Conservation (phyloP, 2,329 filamentous ascomycete species). For the Teratosphaeriaceae sp. region DNA sequence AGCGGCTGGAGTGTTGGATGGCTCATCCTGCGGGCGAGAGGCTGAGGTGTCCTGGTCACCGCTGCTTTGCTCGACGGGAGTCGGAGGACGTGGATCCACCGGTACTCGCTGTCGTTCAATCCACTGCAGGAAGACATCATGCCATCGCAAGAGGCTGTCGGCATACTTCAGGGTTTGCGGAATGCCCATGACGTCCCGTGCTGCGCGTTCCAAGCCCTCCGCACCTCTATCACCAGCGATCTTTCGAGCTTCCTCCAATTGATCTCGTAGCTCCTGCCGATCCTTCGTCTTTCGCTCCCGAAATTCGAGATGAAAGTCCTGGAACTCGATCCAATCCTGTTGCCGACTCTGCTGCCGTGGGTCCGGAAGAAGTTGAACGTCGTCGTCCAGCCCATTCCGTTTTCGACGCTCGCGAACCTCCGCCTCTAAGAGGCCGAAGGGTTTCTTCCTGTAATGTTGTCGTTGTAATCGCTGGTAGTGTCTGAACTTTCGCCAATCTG, state of each 20-base stretch:
- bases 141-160: conserved; percentile 1
- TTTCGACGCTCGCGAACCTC: conserved; percentile 1
- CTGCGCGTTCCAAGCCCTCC: neutral
- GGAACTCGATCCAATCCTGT: conserved; percentile 1
- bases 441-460: neutral
- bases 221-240: neutral
- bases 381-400: conserved; percentile 1
- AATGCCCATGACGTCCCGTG: conserved; percentile 1
- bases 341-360: neutral
- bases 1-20: neutral
- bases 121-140: conserved; percentile 1
- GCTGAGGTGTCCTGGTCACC: conserved; percentile 2
- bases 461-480: conserved; percentile 1
- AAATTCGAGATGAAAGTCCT: conserved; percentile 1
- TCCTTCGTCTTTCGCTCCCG: conserved; percentile 1
- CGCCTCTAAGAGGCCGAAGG: neutral
- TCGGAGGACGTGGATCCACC: conserved; percentile 3
- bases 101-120: conserved; percentile 2
- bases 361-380: neutral
- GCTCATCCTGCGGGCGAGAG: neutral
- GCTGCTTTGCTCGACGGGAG: neutral
- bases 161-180: neutral
- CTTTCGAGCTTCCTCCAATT: neutral
- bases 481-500: conserved; percentile 2
- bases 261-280: neutral